phyloP scores from a whole-genome alignment of 176 grass and related monocot genomes.

The Bonia amplexicaulis region DNA sequence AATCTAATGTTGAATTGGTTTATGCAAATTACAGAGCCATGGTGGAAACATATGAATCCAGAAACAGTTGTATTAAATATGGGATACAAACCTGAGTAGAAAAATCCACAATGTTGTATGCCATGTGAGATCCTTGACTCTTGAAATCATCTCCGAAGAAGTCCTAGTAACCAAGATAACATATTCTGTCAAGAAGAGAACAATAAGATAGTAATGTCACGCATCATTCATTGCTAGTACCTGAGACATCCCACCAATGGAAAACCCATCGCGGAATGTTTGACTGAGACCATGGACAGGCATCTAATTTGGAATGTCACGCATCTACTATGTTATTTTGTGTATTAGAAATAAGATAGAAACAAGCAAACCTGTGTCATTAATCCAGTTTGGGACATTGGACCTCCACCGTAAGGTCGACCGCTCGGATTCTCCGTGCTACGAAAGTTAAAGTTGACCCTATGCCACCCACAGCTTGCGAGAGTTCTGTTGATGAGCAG shows the following conservation, averaged over 20 bases:
- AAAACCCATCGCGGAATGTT: conserved; percentile 92
- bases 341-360: too few relatives aligned
- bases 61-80: neutral
- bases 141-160: conserved; percentile 98
- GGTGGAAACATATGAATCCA: neutral
- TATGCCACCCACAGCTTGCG: too few relatives aligned
- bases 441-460: too few relatives aligned
- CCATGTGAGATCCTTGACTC: conserved; percentile 94
- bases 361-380: too few relatives aligned
- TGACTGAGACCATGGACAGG: conserved; percentile 96
- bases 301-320: conserved; percentile 54
- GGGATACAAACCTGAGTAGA: conserved; percentile 65
- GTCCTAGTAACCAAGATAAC: conserved; percentile 49
- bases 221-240: conserved; percentile 33
- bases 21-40: too few relatives aligned
- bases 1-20: too few relatives aligned
- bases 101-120: conserved; percentile 94
- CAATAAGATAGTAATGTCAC: neutral
- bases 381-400: too few relatives aligned
- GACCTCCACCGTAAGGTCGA: too few relatives aligned
- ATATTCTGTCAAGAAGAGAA: neutral
- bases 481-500: too few relatives aligned
- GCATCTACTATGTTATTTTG: conserved; percentile 13
- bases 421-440: too few relatives aligned
- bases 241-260: conserved; percentile 99